Conservation (phyloP, 495 filamentous ascomycete genomes). For the Xylaria castorea region DNA sequence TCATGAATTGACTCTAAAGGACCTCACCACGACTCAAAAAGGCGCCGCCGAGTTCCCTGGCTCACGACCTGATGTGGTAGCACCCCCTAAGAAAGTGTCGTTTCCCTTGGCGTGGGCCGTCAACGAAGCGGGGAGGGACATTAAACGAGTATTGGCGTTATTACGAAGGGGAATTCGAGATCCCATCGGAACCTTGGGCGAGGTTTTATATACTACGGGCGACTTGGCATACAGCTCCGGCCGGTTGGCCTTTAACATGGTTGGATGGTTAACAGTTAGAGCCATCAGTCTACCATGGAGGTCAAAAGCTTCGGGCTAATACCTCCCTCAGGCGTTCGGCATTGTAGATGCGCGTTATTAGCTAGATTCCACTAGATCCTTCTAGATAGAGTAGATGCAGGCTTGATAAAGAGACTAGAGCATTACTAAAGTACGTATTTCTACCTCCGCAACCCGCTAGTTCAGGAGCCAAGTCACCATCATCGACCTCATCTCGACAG, state of each 20-base stretch:
- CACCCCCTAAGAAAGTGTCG: constrained; percentile 15
- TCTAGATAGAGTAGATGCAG: background rate
- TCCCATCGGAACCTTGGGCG: background rate
- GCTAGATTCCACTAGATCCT: background rate
- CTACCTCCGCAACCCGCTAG: background rate
- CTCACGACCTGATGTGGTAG: constrained; percentile 19
- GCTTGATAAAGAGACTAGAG: background rate
- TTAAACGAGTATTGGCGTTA: background rate
- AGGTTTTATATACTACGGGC: constrained; percentile 1
- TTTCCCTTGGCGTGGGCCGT: constrained; percentile 24
- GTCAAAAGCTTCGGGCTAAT: background rate
- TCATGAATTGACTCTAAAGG: constrained; percentile 44
- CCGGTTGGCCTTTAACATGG: constrained; percentile 6
- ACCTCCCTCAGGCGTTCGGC: background rate
- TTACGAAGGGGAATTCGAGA: constrained; percentile 9
- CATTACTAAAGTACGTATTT: background rate
- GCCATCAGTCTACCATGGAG: background rate
- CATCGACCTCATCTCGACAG: background rate
- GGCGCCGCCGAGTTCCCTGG: constrained; percentile 27
- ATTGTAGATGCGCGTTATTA: background rate
- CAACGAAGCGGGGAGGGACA: constrained; percentile 13
- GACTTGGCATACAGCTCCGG: constrained; percentile 17
- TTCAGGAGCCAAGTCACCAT: background rate
- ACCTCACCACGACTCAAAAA: constrained; percentile 13
- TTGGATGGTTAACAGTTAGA: constrained; percentile 10